Percentiles rank a stretch among this genome's conserved stretches.
These are phyloP conservation scores for Cyclotella atomus DNA, from an alignment of 108 stramenopile genomes.

Conservation along the genomic window DNA sequence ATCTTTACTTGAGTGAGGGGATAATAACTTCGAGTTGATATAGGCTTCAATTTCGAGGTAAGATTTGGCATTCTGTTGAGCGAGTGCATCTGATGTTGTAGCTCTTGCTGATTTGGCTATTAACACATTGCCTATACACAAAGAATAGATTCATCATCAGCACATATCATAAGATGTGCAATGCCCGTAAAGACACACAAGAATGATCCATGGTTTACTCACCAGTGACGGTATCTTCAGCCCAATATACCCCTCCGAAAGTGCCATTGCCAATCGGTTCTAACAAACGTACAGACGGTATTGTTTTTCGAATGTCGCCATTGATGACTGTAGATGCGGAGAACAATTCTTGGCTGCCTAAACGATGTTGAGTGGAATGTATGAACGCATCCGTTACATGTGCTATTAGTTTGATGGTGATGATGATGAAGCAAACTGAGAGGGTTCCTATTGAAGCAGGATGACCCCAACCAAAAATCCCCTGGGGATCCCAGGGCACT, in stretches of 20 bases:
- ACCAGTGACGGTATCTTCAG: slow-evolving; percentile 23
- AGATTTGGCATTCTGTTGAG: slow-evolving; percentile 28
- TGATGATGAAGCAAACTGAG: no score
- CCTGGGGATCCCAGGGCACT: no score
- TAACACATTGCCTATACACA: slow-evolving; percentile 6
- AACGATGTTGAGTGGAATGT: background rate
- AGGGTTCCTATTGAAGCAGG: no score
- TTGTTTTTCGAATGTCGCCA: slow-evolving; percentile 2
- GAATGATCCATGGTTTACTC: background rate
- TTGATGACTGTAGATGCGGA: background rate
- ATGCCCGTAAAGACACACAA: no score
- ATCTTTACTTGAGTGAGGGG: background rate
- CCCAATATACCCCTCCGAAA: slow-evolving; percentile 30
- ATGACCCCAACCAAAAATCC: no score
- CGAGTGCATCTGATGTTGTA: slow-evolving; percentile 10
- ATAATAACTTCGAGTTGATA: slow-evolving; percentile 38
- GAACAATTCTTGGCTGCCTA: background rate
- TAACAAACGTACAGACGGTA: background rate
- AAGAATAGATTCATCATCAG: background rate
- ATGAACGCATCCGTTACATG: no score
- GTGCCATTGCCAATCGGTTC: slow-evolving; percentile 40
- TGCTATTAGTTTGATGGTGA: no score
- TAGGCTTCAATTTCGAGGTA: slow-evolving; percentile 44
- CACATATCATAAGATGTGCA: background rate
- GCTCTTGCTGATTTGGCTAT: slow-evolving; percentile 38